Evolutionary conservation across 352 stramenopile species (phyloP).

Genomic region (Globisporangium solare): DNA sequence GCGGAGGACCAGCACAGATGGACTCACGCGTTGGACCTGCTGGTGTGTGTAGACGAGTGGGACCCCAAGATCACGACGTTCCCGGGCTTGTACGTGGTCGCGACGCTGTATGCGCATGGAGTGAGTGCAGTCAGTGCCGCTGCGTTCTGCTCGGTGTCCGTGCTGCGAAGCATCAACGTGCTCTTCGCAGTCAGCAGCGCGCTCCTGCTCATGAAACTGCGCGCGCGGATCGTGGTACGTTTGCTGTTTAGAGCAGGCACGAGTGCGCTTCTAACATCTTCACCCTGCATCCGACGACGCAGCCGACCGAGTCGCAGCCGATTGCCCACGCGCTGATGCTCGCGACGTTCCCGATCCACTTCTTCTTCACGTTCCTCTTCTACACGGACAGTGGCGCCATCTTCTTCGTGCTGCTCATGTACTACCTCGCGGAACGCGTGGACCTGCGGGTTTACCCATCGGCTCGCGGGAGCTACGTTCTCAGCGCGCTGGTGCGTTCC

Average conservation of each 20-base stretch:
- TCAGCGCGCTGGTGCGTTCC: conserved; percentile 52
- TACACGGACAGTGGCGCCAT: conserved; percentile 87
- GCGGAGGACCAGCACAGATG: too few species aligned
- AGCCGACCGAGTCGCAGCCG: too few species aligned
- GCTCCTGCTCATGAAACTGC: conserved; percentile 44
- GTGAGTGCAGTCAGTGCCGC: conserved; percentile 9
- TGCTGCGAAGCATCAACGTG: conserved; percentile 79
- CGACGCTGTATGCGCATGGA: conserved; percentile 34
- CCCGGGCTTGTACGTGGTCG: conserved; percentile 80
- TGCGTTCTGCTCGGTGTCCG: conserved; percentile 45
- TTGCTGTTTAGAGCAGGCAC: conserved; percentile 7
- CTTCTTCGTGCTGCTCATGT: conserved; percentile 88
- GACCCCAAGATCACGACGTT: conserved; percentile 93
- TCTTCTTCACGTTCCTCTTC: conserved; percentile 89
- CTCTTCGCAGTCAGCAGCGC: conserved; percentile 66
- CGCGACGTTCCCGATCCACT: conserved; percentile 71
- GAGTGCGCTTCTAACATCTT: conserved; percentile 36
- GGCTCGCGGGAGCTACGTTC: conserved; percentile 33
- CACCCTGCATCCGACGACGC: too few species aligned
- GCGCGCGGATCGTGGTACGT: conserved; percentile 29
- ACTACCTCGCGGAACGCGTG: conserved; percentile 51
- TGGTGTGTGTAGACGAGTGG: conserved; percentile 57
- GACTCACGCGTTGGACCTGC: neutral
- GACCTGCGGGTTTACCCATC: conserved; percentile 34
- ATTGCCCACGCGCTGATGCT: conserved; percentile 69